phyloP scores from a whole-genome alignment of 139 green algal species.

The Auxenochlorella pyrenoidosa region DNA sequence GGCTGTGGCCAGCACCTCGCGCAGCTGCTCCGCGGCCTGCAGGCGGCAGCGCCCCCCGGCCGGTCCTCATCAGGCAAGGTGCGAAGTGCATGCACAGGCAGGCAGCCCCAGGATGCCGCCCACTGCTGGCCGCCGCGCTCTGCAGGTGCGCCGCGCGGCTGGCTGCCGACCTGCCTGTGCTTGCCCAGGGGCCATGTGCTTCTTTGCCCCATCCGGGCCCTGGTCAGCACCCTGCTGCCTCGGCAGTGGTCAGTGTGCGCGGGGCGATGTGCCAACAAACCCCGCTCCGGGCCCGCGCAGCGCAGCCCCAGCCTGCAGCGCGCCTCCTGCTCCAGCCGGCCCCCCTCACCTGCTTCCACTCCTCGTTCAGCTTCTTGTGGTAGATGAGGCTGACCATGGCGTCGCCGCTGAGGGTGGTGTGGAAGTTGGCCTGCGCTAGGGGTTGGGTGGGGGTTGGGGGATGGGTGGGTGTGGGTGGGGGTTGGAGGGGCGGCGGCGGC shows the following conservation, averaged over 20 bases:
- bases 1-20: constrained; percentile 9
- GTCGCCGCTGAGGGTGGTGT: constrained; percentile 86
- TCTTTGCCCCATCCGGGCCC: too few relatives aligned
- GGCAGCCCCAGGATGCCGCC: not conserved
- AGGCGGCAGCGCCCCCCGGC: not conserved
- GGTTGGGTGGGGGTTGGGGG: too few relatives aligned
- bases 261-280: too few relatives aligned
- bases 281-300: too few relatives aligned
- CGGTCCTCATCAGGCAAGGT: not conserved
- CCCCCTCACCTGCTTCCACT: constrained; percentile 48
- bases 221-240: too few relatives aligned
- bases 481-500: too few relatives aligned
- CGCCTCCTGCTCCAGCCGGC: not conserved
- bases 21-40: constrained; percentile 33
- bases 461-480: not conserved
- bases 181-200: too few relatives aligned
- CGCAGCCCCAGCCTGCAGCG: too few relatives aligned
- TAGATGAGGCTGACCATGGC: constrained; percentile 91
- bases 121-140: not conserved
- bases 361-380: constrained; percentile 80
- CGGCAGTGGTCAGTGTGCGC: too few relatives aligned
- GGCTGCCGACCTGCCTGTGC: too few relatives aligned
- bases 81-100: not conserved
- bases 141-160: too few relatives aligned
- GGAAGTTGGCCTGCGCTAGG: constrained; percentile 81